Evolutionary conservation across 495 filamentous ascomycete genomes (phyloP).

Genomic region (Xylaria nigripes): DNA sequence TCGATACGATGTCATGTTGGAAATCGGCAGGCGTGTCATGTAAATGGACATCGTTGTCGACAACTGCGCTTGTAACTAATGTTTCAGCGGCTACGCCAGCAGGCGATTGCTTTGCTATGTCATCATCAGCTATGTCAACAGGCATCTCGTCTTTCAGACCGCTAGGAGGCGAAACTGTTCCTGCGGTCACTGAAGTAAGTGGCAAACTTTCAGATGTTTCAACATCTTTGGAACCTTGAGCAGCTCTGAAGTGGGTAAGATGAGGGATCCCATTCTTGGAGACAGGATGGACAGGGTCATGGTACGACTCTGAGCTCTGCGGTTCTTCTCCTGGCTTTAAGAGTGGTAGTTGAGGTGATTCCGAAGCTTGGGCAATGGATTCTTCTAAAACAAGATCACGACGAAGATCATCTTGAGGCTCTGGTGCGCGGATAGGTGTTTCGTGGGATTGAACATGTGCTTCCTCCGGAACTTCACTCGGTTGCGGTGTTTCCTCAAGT

Average conservation of each 20-base stretch:
- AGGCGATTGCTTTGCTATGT: neutral
- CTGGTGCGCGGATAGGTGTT: neutral
- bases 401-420: neutral
- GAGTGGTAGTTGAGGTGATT: constrained; percentile 6
- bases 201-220: constrained; percentile 8
- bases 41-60: constrained; percentile 2
- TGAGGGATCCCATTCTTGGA: constrained; percentile 26
- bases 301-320: constrained; percentile 8
- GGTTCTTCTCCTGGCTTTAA: constrained; percentile 5
- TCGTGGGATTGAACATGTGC: constrained; percentile 6
- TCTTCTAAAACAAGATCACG: neutral
- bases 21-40: constrained; percentile 3
- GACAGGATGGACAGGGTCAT: constrained; percentile 18
- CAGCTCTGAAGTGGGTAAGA: constrained; percentile 23
- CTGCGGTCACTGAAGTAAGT: constrained; percentile 6
- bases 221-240: constrained; percentile 14
- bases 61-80: constrained; percentile 13
- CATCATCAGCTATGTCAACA: neutral
- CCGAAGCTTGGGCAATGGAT: neutral
- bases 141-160: neutral
- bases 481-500: constrained; percentile 12
- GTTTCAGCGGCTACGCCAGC: neutral
- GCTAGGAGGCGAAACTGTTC: neutral
- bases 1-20: neutral
- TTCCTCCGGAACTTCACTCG: constrained; percentile 1